Conservation (phyloP, 495 filamentous ascomycete genomes). For the Penicillium manginii region DNA sequence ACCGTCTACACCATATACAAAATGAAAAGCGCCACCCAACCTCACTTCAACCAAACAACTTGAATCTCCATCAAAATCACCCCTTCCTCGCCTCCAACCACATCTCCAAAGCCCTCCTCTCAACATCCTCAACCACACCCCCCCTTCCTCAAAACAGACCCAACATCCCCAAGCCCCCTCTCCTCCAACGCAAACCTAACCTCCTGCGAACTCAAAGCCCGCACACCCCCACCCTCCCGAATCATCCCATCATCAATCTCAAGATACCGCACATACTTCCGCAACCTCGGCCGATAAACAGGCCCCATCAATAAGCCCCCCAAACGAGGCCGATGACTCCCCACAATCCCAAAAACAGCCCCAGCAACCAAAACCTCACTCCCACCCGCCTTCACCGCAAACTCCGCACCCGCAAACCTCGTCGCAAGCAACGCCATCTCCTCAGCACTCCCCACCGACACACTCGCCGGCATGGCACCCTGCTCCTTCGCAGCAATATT, state of each 20-base stretch:
- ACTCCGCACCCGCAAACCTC: slow-evolving; percentile 12
- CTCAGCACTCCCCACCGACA: background rate
- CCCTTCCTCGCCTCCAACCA: slow-evolving; percentile 33
- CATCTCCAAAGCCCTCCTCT: slow-evolving; percentile 43
- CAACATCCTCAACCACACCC: slow-evolving; percentile 28
- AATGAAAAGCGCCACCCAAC: background rate
- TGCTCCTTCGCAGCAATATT: background rate
- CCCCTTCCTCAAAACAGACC: slow-evolving; percentile 17
- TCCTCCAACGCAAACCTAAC: slow-evolving; percentile 59
- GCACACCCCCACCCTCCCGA: slow-evolving; percentile 46
- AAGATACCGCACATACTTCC: slow-evolving; percentile 54
- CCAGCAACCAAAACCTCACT: slow-evolving; percentile 25
- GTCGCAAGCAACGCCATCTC: background rate
- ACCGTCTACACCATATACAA: too few relatives aligned
- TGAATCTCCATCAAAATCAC: too few relatives aligned
- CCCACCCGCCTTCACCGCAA: background rate
- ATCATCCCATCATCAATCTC: slow-evolving; percentile 63
- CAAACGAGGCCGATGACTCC: slow-evolving; percentile 33
- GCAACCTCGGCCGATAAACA: slow-evolving; percentile 44
- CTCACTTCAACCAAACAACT: background rate
- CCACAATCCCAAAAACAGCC: slow-evolving; percentile 52
- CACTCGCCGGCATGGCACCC: too few relatives aligned
- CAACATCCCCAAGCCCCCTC: slow-evolving; percentile 41
- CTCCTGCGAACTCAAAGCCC: slow-evolving; percentile 56
- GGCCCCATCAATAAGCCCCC: slow-evolving; percentile 30